Conservation (phyloP, 345 rosid species). For the Lepidium sativum region DNA sequence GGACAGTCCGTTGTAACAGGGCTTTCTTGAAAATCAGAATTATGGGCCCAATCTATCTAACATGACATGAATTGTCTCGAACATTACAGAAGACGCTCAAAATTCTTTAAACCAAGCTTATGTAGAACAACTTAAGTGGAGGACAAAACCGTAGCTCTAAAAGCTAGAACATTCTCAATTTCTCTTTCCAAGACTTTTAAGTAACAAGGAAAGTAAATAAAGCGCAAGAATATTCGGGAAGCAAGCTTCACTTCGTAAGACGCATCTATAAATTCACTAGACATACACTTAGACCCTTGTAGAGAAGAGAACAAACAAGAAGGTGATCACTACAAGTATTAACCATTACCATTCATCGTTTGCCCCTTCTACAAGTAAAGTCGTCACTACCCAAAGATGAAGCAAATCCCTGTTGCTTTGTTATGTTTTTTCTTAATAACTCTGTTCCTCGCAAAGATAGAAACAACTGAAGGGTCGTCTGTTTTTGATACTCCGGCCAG, state of each 20-base stretch:
- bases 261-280: not conserved
- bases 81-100: conserved; percentile 1
- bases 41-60: conserved; percentile 4
- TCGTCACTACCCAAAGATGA: conserved; percentile 3
- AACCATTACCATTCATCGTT: not conserved
- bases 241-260: not conserved
- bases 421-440: conserved; percentile 4
- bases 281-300: not conserved
- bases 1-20: not conserved
- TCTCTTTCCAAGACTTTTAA: not conserved
- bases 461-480: conserved; percentile 28
- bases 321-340: not conserved
- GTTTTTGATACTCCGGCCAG: conserved; percentile 28
- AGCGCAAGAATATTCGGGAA: conserved; percentile 19
- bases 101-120: not conserved
- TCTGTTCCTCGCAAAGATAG: conserved; percentile 12
- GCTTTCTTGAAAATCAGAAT: not conserved
- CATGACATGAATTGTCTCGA: conserved; percentile 16
- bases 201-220: no score
- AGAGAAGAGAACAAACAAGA: not conserved
- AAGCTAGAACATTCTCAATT: not conserved
- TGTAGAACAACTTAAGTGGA: conserved; percentile 8
- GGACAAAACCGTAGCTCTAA: not conserved
- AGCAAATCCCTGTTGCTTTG: not conserved
- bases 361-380: not conserved